Conservation (phyloP, 257 asterid genomes). For the Mitragyna speciosa region DNA sequence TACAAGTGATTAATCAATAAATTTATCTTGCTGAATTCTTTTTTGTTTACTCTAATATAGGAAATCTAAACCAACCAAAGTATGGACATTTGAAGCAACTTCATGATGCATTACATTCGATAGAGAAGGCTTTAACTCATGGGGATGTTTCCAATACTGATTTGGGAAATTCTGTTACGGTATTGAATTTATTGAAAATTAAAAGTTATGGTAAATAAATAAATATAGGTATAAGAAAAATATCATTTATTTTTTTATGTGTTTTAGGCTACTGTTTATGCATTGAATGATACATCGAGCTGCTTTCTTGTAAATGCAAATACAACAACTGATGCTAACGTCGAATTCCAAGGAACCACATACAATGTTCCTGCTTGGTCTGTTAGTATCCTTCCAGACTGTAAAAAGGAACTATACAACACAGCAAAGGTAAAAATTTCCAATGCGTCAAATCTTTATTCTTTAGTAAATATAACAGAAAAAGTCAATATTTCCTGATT, state of each 20-base stretch:
- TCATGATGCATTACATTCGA: slow-evolving; percentile 51
- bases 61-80: slow-evolving; percentile 62
- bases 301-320: slow-evolving; percentile 62
- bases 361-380: slow-evolving; percentile 80
- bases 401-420: slow-evolving; percentile 62
- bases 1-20: not conserved
- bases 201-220: not conserved
- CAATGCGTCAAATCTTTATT: not conserved
- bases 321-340: slow-evolving; percentile 38
- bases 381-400: slow-evolving; percentile 72
- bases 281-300: slow-evolving; percentile 33
- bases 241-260: not conserved
- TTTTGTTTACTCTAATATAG: slow-evolving; percentile 17
- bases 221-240: too few species aligned
- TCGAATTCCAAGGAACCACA: slow-evolving; percentile 36
- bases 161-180: slow-evolving; percentile 44
- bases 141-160: slow-evolving; percentile 44
- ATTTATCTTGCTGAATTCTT: not conserved
- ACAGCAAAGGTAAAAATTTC: slow-evolving; percentile 53
- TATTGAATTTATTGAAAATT: slow-evolving; percentile 8
- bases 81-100: slow-evolving; percentile 82
- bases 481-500: not conserved
- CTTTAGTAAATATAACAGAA: not conserved
- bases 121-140: slow-evolving; percentile 56
- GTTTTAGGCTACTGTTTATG: slow-evolving; percentile 43